A percentile compares a stretch with the other conserved stretches of the same genome.
Conservation (phyloP, 75 land plant genomes). For the Isoetes taiwanensis region DNA sequence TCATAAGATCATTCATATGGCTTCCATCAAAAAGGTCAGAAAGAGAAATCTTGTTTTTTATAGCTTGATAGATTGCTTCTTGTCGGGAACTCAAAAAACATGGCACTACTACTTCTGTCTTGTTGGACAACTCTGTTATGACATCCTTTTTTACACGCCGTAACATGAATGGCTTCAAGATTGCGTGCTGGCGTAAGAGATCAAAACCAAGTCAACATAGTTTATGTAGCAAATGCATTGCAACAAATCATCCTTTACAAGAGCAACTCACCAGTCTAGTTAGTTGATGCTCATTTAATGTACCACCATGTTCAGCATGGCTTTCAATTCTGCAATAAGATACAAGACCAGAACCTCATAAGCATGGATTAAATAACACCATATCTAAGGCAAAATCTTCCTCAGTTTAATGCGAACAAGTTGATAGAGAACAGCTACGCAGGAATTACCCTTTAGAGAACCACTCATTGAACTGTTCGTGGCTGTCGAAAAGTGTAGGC, state of each 20-base stretch:
- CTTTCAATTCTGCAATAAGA: conserved; percentile 58
- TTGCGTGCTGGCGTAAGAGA: conserved; percentile 65
- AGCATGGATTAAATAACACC: background rate
- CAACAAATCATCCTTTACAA: background rate
- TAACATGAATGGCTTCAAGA: conserved; percentile 94
- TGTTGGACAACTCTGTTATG: conserved; percentile 75
- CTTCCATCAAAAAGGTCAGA: conserved; percentile 84
- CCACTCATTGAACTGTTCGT: conserved; percentile 98
- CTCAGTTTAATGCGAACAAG: background rate
- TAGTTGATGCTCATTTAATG: conserved; percentile 94
- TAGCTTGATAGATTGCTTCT: conserved; percentile 91
- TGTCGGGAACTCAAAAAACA: conserved; percentile 89
- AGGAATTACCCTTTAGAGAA: conserved; percentile 85
- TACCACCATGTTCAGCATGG: conserved; percentile 99
- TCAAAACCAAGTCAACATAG: background rate
- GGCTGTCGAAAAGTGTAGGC: conserved; percentile 99
- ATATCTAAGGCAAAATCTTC: background rate
- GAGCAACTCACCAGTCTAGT: conserved; percentile 55
- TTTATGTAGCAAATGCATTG: background rate
- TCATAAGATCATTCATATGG: conserved; percentile 81
- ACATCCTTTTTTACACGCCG: conserved; percentile 97
- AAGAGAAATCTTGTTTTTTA: conserved; percentile 94
- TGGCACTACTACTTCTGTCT: conserved; percentile 81
- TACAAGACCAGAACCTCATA: background rate
- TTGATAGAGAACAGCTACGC: background rate